Percentiles rank a stretch among this genome's conserved stretches.
Conservation (phyloP, 2,329 filamentous ascomycete genomes). For the Metarhizium humberi region DNA sequence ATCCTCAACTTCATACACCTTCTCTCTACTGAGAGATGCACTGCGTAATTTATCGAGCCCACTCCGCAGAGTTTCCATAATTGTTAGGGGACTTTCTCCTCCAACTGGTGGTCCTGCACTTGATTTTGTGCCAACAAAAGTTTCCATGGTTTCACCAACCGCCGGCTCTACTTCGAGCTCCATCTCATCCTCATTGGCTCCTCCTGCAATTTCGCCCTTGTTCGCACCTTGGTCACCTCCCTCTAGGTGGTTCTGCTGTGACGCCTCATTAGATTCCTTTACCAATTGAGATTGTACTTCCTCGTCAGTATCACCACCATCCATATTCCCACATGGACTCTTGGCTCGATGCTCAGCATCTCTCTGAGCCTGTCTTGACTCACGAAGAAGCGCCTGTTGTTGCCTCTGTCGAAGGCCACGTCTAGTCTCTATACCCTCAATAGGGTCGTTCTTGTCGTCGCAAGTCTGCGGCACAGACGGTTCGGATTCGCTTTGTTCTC, state of each 20-base stretch:
- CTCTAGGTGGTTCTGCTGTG: slow-evolving; percentile 20
- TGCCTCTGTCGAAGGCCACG: slow-evolving; percentile 11
- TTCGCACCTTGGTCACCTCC: slow-evolving; percentile 5
- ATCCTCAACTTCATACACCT: slow-evolving; percentile 66
- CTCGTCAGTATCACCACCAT: slow-evolving; percentile 28
- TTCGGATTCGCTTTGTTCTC: not conserved
- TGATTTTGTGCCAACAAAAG: slow-evolving; percentile 4
- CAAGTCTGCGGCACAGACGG: not conserved
- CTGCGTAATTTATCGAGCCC: slow-evolving; percentile 48
- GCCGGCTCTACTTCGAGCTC: not conserved
- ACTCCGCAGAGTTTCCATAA: slow-evolving; percentile 23
- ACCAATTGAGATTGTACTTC: slow-evolving; percentile 32
- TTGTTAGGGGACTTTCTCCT: slow-evolving; percentile 11
- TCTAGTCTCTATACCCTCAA: slow-evolving; percentile 10
- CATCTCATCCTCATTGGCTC: not conserved
- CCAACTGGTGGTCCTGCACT: slow-evolving; percentile 4
- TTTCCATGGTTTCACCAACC: slow-evolving; percentile 1
- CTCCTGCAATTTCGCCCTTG: not conserved
- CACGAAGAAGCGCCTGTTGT: slow-evolving; percentile 1
- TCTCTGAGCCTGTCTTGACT: not conserved
- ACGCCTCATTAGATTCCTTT: slow-evolving; percentile 29
- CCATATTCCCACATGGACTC: slow-evolving; percentile 6
- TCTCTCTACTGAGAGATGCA: slow-evolving; percentile 51
- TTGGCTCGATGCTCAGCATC: slow-evolving; percentile 5
- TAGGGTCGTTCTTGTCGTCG: not conserved